A percentile compares a stretch with the other conserved stretches of the same genome.
Conservation (phyloP, 257 asterid species). For the Agastache rugosa region DNA sequence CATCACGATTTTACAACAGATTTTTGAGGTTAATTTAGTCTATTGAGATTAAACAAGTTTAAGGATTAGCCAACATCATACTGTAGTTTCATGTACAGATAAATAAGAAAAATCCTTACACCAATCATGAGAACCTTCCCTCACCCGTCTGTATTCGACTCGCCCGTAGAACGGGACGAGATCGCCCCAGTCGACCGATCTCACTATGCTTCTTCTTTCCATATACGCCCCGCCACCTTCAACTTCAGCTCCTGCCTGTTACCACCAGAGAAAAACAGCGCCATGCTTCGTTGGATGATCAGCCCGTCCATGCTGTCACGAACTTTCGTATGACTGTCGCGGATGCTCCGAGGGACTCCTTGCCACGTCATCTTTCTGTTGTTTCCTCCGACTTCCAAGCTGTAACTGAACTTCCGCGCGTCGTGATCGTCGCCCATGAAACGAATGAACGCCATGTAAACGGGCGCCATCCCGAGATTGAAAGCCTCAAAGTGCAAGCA, state of each 20-base stretch:
- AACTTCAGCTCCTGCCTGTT: slow-evolving; percentile 57
- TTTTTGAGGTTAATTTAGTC: slow-evolving; percentile 33
- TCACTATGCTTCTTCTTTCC: slow-evolving; percentile 51
- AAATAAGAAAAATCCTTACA: slow-evolving; percentile 11
- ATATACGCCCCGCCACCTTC: slow-evolving; percentile 58
- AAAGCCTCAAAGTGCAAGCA: slow-evolving; percentile 71
- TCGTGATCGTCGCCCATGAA: slow-evolving; percentile 68
- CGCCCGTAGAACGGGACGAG: neutral
- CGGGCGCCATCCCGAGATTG: slow-evolving; percentile 59
- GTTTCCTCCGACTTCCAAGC: slow-evolving; percentile 54
- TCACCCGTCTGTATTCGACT: neutral
- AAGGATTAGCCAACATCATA: slow-evolving; percentile 32
- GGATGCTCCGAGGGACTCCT: slow-evolving; percentile 65
- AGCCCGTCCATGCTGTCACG: slow-evolving; percentile 68
- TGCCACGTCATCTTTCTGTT: slow-evolving; percentile 64
- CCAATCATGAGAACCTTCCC: slow-evolving; percentile 9
- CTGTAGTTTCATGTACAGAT: slow-evolving; percentile 36
- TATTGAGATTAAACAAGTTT: slow-evolving; percentile 6
- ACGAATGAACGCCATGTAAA: slow-evolving; percentile 67
- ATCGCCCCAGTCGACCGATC: neutral
- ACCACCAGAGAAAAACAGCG: slow-evolving; percentile 60
- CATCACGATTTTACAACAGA: slow-evolving; percentile 27
- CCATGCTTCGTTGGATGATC: slow-evolving; percentile 59
- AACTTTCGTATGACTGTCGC: slow-evolving; percentile 55
- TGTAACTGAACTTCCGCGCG: slow-evolving; percentile 55